Conservation (phyloP, 345 rosid species). For the Brassica nigra region DNA sequence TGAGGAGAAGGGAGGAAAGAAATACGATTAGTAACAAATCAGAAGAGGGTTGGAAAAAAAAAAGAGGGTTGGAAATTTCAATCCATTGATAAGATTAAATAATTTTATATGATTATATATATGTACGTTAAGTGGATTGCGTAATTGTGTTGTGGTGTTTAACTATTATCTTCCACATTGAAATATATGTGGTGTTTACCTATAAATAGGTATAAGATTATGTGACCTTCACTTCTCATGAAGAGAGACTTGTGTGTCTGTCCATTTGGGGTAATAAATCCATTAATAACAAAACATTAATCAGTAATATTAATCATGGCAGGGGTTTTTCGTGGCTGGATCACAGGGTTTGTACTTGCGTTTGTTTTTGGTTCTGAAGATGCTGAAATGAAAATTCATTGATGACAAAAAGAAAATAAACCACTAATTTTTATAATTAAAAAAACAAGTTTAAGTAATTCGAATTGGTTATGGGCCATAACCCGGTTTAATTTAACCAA, state of each 20-base stretch:
- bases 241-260: too few relatives aligned
- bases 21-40: slow-evolving; percentile 5
- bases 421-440: too few relatives aligned
- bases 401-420: too few relatives aligned
- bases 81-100: background rate
- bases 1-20: slow-evolving; percentile 5
- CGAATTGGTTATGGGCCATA: background rate
- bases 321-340: too few relatives aligned
- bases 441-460: background rate
- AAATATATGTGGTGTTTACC: background rate
- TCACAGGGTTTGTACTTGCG: too few relatives aligned
- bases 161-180: background rate
- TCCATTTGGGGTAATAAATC: too few relatives aligned
- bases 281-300: too few relatives aligned
- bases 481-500: background rate
- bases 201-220: background rate
- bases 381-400: too few relatives aligned
- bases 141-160: slow-evolving; percentile 1
- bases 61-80: background rate
- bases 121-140: background rate
- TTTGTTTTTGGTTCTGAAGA: too few relatives aligned
- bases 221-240: background rate
- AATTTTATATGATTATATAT: background rate
- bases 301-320: too few relatives aligned
- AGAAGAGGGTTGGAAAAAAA: background rate